A percentile compares a stretch with the other conserved stretches of the same genome.
phyloP scores from a whole-genome alignment of 768 basidiomycete genomes.

The Pulveroboletus sp. region DNA sequence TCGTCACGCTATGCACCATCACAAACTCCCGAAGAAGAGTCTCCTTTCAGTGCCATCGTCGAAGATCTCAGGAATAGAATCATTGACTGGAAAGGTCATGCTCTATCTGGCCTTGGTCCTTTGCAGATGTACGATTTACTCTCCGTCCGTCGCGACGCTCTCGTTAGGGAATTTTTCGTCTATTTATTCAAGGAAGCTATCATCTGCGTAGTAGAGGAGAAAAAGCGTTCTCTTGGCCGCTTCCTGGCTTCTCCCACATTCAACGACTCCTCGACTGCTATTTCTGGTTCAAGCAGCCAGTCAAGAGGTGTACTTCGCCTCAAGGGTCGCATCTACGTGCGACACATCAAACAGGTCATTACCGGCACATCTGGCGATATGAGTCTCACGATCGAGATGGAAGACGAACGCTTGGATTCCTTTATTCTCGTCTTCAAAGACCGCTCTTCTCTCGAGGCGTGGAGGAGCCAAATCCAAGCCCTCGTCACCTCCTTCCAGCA shows the following conservation, averaged over 20 bases:
- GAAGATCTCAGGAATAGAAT: constrained; percentile 89
- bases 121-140: constrained; percentile 92
- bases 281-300: constrained; percentile 30
- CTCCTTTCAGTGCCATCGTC: constrained; percentile 80
- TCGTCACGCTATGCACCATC: constrained; percentile 29
- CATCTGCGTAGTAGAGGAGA: constrained; percentile 97
- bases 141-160: constrained; percentile 82
- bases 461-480: constrained; percentile 79
- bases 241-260: constrained; percentile 65
- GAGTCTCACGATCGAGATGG: constrained; percentile 97
- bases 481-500: constrained; percentile 73
- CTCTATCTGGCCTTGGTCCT: constrained; percentile 82
- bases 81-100: constrained; percentile 95
- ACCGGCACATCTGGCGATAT: constrained; percentile 81
- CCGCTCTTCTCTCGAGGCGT: constrained; percentile 81
- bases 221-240: constrained; percentile 76
- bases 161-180: constrained; percentile 92
- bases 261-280: constrained; percentile 48
- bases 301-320: constrained; percentile 75
- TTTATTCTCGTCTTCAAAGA: constrained; percentile 97
- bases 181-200: constrained; percentile 98
- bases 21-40: constrained; percentile 51
- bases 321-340: constrained; percentile 93
- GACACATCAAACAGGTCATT: constrained; percentile 88
- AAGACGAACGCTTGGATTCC: constrained; percentile 88